Base-by-base conservation (phyloP, 805 yeast species). In the Komagataella pseudopastoris region DNA sequence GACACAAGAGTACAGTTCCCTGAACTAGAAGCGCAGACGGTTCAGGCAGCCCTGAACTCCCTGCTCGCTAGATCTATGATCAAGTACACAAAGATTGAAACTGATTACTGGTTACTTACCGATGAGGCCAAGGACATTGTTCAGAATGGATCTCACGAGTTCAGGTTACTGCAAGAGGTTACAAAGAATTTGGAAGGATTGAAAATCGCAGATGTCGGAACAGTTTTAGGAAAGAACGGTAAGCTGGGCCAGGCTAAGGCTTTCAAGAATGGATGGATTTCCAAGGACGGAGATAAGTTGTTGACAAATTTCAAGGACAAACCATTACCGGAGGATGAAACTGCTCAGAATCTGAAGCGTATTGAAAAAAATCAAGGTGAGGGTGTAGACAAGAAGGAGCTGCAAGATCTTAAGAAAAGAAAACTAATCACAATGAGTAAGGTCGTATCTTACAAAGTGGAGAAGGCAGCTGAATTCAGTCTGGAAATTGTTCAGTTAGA, bases 201-300 rank as follows among this genome's bases (percentile, higher is more conserved):
- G 60, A 87, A 85, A 63, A 82, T 93, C 59, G 65, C 85, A 22
- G 97, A 91, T 51, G 87, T 85, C 51, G 70, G 70, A 49, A 64
- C 81, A 52, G 77, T 83, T 57, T 72, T 91, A 69, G 97, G 97
- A 52, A 71, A 80, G 50, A 80, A 80, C 54, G 98, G 97, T 56
- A 83, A 83, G 59, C 76, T 91, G 56, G 99, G 99, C 56, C 99
- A 93, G 71, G 96, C 95, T 59, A 83, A 90, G 62, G 99, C 98
- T 16, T 95, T 93, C 78, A 91, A 89, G 69, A 90, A 90, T 67
- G 95, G 95, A 46, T 93, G 99, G 99, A 83, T 93, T 60, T 71
- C 78, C 56, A 93, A 95, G 66, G 86, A 84, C 53, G 95, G 91
- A 53, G 95, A 86, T 59, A 80, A 76, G 61, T 76, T 91, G 59